phyloP scores from a whole-genome alignment of 2,329 filamentous ascomycete genomes.

The Paecilomyces dactylethromorphus region DNA sequence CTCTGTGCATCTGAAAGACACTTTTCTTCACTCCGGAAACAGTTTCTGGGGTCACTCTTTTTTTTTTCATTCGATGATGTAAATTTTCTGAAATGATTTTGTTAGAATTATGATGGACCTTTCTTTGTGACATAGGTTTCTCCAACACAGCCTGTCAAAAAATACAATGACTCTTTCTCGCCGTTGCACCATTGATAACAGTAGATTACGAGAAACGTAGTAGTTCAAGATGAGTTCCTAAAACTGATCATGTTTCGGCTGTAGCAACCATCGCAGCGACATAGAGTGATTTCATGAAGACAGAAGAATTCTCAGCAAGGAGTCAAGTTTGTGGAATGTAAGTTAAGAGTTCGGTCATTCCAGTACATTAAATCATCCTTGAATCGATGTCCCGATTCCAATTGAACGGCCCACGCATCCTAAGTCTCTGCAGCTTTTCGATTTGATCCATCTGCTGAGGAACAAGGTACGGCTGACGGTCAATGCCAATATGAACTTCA shows the following conservation, averaged over 20 bases:
- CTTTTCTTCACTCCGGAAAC: not conserved
- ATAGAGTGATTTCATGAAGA: too few relatives aligned
- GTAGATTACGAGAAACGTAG: too few relatives aligned
- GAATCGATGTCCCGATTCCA: not conserved
- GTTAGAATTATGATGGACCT: not conserved
- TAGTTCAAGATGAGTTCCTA: too few relatives aligned
- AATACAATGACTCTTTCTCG: not conserved
- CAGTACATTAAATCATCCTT: not conserved
- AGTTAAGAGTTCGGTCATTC: not conserved
- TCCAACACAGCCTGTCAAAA: not conserved
- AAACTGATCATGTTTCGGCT: too few relatives aligned
- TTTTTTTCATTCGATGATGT: not conserved
- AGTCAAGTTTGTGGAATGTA: not conserved
- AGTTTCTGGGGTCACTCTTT: not conserved
- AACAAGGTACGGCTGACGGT: conserved; percentile 40
- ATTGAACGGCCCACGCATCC: not conserved
- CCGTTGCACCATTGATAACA: not conserved
- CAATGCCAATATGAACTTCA: conserved; percentile 45
- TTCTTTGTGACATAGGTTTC: not conserved
- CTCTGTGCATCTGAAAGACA: not conserved
- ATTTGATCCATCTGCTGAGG: not conserved
- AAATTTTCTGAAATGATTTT: not conserved
- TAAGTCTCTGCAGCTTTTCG: not conserved
- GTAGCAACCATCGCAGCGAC: too few relatives aligned
- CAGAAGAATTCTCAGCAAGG: not conserved